phyloP scores from a whole-genome alignment of 768 basidiomycete genomes.

The Rhodotorula sphaerocarpa region DNA sequence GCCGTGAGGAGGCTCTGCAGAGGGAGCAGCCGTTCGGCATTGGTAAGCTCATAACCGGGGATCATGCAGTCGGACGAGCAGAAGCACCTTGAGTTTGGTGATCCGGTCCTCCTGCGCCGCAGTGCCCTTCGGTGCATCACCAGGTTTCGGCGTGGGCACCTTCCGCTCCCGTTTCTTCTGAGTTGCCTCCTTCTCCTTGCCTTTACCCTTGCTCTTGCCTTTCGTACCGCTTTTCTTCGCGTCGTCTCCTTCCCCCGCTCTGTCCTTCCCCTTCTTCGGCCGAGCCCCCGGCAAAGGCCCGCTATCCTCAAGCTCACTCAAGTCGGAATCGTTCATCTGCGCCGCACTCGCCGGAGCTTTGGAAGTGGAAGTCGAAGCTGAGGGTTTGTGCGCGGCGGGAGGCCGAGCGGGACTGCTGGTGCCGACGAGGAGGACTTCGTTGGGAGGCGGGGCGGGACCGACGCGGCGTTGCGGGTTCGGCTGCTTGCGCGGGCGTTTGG shows the following conservation, averaged over 20 bases:
- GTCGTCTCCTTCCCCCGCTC: background rate
- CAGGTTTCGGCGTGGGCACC: background rate
- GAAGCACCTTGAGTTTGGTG: conserved; percentile 15
- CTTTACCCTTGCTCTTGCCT: background rate
- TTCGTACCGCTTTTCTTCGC: background rate
- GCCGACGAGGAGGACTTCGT: too few relatives aligned
- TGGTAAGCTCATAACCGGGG: background rate
- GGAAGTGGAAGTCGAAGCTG: too few relatives aligned
- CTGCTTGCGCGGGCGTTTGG: too few relatives aligned
- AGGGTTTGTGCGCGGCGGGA: too few relatives aligned
- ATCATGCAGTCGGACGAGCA: background rate
- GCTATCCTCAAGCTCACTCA: too few relatives aligned
- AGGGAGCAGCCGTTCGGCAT: background rate
- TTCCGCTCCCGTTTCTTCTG: background rate
- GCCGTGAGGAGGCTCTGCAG: conserved; percentile 7
- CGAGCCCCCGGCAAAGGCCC: background rate
- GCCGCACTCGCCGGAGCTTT: background rate
- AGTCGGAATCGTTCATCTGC: background rate
- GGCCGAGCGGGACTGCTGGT: too few relatives aligned
- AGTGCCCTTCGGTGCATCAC: conserved; percentile 2
- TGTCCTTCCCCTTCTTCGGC: background rate
- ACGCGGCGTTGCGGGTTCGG: too few relatives aligned
- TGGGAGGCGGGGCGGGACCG: too few relatives aligned
- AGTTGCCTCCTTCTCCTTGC: conserved; percentile 1
- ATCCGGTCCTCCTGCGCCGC: conserved; percentile 11